Evolutionary conservation across 106 monocot genomes (phyloP).

Genomic region (Apostasia shenzhenica): DNA sequence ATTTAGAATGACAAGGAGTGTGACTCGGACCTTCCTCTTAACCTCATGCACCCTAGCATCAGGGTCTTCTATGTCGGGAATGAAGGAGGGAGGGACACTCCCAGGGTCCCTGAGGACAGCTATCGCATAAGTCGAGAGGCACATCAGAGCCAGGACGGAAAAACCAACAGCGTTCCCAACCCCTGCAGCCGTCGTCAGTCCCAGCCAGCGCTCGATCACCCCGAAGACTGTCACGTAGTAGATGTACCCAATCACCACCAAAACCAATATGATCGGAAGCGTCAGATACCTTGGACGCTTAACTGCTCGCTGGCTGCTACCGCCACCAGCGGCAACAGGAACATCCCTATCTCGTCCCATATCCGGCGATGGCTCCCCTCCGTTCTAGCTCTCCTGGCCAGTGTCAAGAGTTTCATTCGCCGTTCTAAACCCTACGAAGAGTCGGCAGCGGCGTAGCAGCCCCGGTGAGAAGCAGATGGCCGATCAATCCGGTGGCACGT

Average conservation of each 20-base stretch:
- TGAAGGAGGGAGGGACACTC: slow-evolving; percentile 16
- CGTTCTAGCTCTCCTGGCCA: too few species aligned
- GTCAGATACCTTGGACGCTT: slow-evolving; percentile 14
- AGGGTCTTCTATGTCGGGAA: slow-evolving; percentile 27
- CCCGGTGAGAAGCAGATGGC: too few species aligned
- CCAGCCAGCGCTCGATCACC: slow-evolving; percentile 28
- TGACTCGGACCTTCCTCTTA: slow-evolving; percentile 30
- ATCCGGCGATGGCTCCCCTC: background rate
- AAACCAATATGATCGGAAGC: slow-evolving; percentile 24
- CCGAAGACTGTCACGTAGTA: slow-evolving; percentile 32
- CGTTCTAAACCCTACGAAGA: too few species aligned
- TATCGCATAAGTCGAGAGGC: slow-evolving; percentile 12
- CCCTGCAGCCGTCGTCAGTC: slow-evolving; percentile 22
- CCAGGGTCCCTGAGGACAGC: slow-evolving; percentile 27
- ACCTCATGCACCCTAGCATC: slow-evolving; percentile 20
- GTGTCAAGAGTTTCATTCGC: background rate
- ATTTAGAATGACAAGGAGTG: background rate
- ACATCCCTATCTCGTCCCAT: slow-evolving; percentile 5
- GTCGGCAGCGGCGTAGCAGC: too few species aligned
- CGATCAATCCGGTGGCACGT: too few species aligned
- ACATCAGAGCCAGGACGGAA: slow-evolving; percentile 14
- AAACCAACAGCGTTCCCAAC: slow-evolving; percentile 18
- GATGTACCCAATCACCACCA: slow-evolving; percentile 19
- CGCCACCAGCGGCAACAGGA: background rate
- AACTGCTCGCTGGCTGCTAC: background rate